A percentile compares a stretch with the other conserved stretches of the same genome.
Conservation (phyloP, 345 rosid genomes). For the Populus ilicifolia region DNA sequence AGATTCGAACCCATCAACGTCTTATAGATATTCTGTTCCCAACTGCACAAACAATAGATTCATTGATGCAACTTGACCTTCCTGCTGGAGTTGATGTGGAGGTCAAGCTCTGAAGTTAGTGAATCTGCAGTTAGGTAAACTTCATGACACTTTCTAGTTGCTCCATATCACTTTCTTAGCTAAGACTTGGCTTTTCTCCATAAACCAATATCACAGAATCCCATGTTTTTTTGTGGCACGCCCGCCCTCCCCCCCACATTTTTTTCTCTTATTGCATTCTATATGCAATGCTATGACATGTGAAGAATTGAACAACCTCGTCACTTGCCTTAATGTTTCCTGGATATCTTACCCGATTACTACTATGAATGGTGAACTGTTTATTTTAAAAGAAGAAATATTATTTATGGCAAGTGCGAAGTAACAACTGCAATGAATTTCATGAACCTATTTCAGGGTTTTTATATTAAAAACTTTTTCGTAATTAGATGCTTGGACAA, state of each 20-base stretch:
- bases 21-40: constrained; percentile 91
- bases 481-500: background rate
- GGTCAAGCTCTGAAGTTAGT: constrained; percentile 73
- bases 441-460: background rate
- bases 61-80: constrained; percentile 97
- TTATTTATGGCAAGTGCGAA: background rate
- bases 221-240: background rate
- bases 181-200: background rate
- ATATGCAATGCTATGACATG: background rate
- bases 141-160: background rate
- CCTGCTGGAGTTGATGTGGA: constrained; percentile 97
- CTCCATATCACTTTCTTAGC: background rate
- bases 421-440: background rate
- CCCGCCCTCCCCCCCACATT: background rate
- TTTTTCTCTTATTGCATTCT: background rate
- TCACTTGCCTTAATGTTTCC: background rate
- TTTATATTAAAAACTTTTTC: background rate
- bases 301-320: background rate
- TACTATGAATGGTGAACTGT: background rate
- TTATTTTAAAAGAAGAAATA: background rate
- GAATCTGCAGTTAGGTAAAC: constrained; percentile 17
- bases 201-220: background rate
- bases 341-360: background rate
- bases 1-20: constrained; percentile 90
- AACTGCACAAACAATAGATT: constrained; percentile 92